Conservation (phyloP, 2,329 filamentous ascomycete species). For the Lasiodiplodia theobromae region DNA sequence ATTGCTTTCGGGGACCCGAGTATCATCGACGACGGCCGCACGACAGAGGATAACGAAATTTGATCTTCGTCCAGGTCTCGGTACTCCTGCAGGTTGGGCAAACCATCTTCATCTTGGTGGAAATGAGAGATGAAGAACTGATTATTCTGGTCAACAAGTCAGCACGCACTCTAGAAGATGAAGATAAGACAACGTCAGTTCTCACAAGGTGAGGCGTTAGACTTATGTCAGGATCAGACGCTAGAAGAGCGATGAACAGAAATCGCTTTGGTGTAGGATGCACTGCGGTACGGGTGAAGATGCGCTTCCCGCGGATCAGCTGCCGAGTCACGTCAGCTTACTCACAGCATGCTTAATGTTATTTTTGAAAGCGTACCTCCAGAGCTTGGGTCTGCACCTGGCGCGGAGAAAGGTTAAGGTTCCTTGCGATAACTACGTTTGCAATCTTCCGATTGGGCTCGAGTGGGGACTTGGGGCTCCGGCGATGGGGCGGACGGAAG, state of each 20-base stretch:
- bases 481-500: constrained; percentile 14
- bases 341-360: not conserved
- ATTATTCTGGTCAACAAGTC: constrained; percentile 70
- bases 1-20: constrained; percentile 33
- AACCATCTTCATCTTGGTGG: constrained; percentile 75
- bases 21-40: constrained; percentile 39
- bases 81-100: constrained; percentile 74
- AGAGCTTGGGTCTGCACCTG: constrained; percentile 82
- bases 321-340: constrained; percentile 55
- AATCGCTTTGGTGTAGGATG: constrained; percentile 80
- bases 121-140: constrained; percentile 88
- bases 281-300: constrained; percentile 77
- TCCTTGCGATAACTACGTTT: constrained; percentile 81
- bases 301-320: constrained; percentile 79
- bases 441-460: constrained; percentile 65
- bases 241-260: constrained; percentile 79
- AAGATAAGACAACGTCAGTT: not conserved
- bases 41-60: constrained; percentile 46
- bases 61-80: constrained; percentile 39
- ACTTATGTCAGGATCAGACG: constrained; percentile 41
- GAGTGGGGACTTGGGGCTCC: constrained; percentile 24
- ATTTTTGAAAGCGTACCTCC: constrained; percentile 52
- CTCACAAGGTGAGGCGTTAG: constrained; percentile 53
- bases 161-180: constrained; percentile 32
- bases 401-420: constrained; percentile 76